Base-by-base conservation (phyloP, 129 eudicot species). In the Lactuca saligna region DNA sequence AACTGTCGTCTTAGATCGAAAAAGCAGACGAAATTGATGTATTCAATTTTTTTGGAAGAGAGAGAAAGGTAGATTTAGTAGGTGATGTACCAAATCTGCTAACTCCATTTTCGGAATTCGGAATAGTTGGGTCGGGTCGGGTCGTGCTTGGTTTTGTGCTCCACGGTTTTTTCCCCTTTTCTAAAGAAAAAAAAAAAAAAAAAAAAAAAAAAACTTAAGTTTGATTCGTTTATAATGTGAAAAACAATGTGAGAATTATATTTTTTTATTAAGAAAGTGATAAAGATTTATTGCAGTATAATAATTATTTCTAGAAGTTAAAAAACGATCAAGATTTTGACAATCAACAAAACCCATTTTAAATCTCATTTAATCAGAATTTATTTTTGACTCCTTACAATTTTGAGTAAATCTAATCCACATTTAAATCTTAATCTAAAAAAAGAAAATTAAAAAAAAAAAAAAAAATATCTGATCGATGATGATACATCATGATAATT, bases 31-130 rank as follows among this genome's bases (percentile, higher is more conserved):
- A 64, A 42, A n/a, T 3, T 39, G 65, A 38, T 68, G 63, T 34
- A 41, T n/a, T 42, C 17, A 46, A 44, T 8, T 69, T 57, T 69
- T 60, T 16, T 57, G 48, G 53, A 44, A 42, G 78, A 74, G 57
- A 65, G 71, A 72, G 44, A 42, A 16, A 31, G 16, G 57, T 17
- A 33, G 66, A 65, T 42, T 44, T n/a, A 70, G 65, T 54, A 63
- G 78, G 78, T 73, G 42, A 31, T 50, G 55, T 57, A 4, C 6
- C 51, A 73, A 64, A 55, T 41, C 78, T 73, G 48, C 13, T 4
- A 55, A 54, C 71, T 32, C 57, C 39, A 64, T 34, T 63, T 63
- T 71, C 16, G 64, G 49, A 73, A 29, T 56, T 61, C 48, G 29
- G 51, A 56, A 32, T 44, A 61, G 38, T 35, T 15, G 51, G 51